Conservation (phyloP, 163 green algal genomes). For the Scenedesmus sp. region DNA sequence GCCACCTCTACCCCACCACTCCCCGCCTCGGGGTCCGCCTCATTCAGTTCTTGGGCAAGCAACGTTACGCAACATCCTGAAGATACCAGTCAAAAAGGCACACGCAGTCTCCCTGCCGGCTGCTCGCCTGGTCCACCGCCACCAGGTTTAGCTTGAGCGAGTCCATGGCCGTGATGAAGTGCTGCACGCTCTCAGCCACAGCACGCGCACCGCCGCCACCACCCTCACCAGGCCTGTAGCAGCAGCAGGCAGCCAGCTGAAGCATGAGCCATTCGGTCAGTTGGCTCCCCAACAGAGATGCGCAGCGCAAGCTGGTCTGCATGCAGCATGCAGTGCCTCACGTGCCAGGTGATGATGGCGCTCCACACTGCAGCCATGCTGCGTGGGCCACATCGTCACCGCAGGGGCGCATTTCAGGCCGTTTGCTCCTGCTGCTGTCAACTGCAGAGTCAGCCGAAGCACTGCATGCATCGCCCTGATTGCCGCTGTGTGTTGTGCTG, state of each 20-base stretch:
- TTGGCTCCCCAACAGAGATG: neutral
- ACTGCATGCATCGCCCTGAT: neutral
- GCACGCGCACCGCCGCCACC: slow-evolving; percentile 50
- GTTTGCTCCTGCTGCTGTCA: too few species aligned
- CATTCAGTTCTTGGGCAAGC: too few species aligned
- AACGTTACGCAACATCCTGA: neutral
- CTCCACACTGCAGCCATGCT: too few species aligned
- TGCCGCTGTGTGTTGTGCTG: neutral
- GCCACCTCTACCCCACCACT: too few species aligned
- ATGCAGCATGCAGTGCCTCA: neutral
- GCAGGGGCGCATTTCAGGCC: too few species aligned
- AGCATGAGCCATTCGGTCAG: neutral
- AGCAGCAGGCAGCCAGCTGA: neutral
- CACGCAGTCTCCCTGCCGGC: neutral
- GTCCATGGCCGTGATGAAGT: slow-evolving; percentile 98
- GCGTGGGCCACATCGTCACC: too few species aligned
- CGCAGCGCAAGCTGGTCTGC: too few species aligned
- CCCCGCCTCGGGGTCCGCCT: too few species aligned
- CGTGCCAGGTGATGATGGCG: too few species aligned
- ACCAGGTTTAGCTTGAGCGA: slow-evolving; percentile 94
- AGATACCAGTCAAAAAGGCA: neutral
- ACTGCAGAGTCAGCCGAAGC: too few species aligned
- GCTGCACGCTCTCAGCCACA: slow-evolving; percentile 90
- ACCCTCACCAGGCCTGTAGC: slow-evolving; percentile 45
- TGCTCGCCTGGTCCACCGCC: slow-evolving; percentile 90